A percentile compares a stretch with the other conserved stretches of the same genome.
Evolutionary conservation across 805 yeast species (phyloP).

Genomic region (Zygosaccharomyces gambellarensis): DNA sequence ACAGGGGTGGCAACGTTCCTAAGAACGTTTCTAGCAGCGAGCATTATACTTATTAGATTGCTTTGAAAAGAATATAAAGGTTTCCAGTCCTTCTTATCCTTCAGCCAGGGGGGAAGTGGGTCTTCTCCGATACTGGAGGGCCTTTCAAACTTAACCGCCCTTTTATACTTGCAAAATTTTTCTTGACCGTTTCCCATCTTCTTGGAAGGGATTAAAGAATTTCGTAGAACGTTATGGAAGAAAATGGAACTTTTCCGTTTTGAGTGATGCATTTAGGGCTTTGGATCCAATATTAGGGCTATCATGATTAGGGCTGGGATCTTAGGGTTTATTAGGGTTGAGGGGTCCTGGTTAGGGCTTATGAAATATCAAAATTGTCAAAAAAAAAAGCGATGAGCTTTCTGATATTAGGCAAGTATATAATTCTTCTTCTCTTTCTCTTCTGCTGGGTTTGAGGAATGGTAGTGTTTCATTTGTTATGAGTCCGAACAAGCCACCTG

Average conservation of each 20-base stretch:
- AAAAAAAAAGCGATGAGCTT: background rate
- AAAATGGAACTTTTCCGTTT: background rate
- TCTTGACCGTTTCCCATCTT: background rate
- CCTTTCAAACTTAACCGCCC: background rate
- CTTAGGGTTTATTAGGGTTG: too few species aligned
- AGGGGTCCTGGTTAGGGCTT: background rate
- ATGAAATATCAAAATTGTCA: background rate
- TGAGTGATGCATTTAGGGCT: background rate
- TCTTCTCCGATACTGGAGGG: background rate
- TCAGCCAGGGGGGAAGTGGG: background rate
- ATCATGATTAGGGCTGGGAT: background rate
- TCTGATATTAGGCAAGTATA: background rate
- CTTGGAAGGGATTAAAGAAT: conserved; percentile 3
- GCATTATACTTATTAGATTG: conserved; percentile 16
- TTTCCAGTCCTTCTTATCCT: background rate
- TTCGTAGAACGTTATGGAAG: conserved; percentile 3
- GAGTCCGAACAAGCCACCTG: conserved; percentile 14
- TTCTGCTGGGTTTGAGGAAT: too few species aligned
- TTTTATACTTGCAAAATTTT: conserved; percentile 8
- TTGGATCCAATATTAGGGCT: background rate
- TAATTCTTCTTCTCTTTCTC: too few species aligned
- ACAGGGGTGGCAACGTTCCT: conserved; percentile 17
- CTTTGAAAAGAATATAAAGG: background rate
- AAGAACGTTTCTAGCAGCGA: conserved; percentile 27
- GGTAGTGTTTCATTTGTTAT: background rate